phyloP scores from a whole-genome alignment of 352 stramenopile genomes.

The Thraustotheca clavata region DNA sequence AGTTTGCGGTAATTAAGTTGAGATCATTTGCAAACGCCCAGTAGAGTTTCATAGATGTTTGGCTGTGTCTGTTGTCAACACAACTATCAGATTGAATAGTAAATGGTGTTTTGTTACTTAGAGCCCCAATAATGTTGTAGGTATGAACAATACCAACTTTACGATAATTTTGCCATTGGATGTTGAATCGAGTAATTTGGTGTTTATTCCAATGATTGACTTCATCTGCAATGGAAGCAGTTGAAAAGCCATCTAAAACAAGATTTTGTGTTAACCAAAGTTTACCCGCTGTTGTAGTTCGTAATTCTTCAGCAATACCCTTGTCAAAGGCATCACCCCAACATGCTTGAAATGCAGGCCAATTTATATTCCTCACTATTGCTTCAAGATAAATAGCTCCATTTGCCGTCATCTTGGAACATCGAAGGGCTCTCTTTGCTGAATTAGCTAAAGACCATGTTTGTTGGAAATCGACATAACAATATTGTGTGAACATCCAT shows the following conservation, averaged over 20 bases:
- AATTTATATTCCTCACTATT: not conserved
- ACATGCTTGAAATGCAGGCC: not conserved
- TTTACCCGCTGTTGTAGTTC: not conserved
- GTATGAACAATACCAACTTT: not conserved
- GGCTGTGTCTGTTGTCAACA: too few relatives aligned
- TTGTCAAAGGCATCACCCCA: constrained; percentile 4
- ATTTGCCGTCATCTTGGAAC: constrained; percentile 2
- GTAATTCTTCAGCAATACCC: not conserved
- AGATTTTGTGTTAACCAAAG: not conserved
- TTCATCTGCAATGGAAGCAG: not conserved
- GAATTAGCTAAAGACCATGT: not conserved
- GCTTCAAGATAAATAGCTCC: constrained; percentile 10
- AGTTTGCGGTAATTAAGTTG: not conserved
- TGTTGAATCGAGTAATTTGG: not conserved
- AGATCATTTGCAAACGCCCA: constrained; percentile 7
- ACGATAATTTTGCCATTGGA: constrained; percentile 17
- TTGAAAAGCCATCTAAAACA: not conserved
- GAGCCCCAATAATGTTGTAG: not conserved
- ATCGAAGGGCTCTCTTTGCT: not conserved
- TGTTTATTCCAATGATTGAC: not conserved
- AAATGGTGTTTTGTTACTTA: too few relatives aligned
- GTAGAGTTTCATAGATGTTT: constrained; percentile 8
- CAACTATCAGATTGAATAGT: too few relatives aligned
- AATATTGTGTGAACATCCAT: constrained; percentile 18
- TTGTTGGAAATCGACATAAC: not conserved